These are phyloP conservation scores for Fusarium clavum DNA, from an alignment of 2,329 filamentous ascomycete genomes.

Conservation along the genomic window DNA sequence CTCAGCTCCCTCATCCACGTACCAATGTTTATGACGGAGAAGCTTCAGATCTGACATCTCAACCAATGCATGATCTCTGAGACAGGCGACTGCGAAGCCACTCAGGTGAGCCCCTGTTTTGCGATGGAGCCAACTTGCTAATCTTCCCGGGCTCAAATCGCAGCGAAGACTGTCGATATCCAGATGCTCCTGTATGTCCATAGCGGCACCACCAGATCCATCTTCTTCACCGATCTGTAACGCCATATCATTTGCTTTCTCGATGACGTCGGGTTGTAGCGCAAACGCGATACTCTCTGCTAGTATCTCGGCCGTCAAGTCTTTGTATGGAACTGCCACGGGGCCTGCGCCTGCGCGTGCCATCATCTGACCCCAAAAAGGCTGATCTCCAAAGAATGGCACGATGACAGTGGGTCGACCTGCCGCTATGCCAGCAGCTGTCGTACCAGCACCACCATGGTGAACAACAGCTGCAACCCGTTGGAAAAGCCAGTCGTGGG, in stretches of 20 bases:
- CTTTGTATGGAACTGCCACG: slow-evolving; percentile 66
- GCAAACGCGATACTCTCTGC: slow-evolving; percentile 65
- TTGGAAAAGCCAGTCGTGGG: slow-evolving; percentile 75
- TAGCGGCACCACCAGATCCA: slow-evolving; percentile 63
- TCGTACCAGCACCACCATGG: slow-evolving; percentile 74
- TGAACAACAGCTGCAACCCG: slow-evolving; percentile 70
- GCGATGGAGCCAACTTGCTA: slow-evolving; percentile 73
- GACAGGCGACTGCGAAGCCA: slow-evolving; percentile 68
- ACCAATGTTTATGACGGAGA: slow-evolving; percentile 62
- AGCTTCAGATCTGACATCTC: slow-evolving; percentile 69
- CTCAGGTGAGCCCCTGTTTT: slow-evolving; percentile 66
- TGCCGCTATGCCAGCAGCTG: slow-evolving; percentile 70
- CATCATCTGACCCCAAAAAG: slow-evolving; percentile 75
- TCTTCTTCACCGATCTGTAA: slow-evolving; percentile 65
- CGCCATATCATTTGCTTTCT: slow-evolving; percentile 57
- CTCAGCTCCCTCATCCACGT: slow-evolving; percentile 72
- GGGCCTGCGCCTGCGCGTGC: slow-evolving; percentile 71
- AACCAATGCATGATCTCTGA: slow-evolving; percentile 66
- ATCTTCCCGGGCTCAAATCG: slow-evolving; percentile 65
- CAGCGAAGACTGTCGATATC: slow-evolving; percentile 67
- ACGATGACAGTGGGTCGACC: slow-evolving; percentile 73
- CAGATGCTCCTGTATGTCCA: slow-evolving; percentile 67
- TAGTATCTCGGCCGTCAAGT: slow-evolving; percentile 67
- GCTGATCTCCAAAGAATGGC: slow-evolving; percentile 74
- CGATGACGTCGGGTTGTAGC: slow-evolving; percentile 60